A percentile compares a stretch with the other conserved stretches of the same genome.
phyloP scores from a whole-genome alignment of 805 yeast species.

The Tanozyma kutaoensis region DNA sequence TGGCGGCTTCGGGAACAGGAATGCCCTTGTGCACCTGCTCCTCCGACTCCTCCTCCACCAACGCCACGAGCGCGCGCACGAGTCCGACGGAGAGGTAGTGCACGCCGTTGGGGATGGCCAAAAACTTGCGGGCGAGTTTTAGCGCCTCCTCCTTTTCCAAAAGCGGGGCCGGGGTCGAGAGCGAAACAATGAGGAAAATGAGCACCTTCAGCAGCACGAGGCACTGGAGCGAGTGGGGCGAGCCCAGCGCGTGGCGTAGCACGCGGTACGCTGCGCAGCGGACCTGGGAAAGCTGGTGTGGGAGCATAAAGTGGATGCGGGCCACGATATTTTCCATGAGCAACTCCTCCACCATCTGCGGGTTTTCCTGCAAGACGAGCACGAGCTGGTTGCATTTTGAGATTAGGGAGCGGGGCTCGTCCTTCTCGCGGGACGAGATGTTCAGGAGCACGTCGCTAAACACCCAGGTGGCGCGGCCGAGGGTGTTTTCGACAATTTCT shows the following conservation, averaged over 20 bases:
- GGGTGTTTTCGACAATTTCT: too few species aligned
- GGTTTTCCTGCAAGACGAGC: constrained; percentile 37
- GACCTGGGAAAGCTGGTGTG: constrained; percentile 44
- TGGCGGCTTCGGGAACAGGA: background rate
- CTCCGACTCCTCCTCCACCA: constrained; percentile 32
- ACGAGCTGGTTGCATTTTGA: constrained; percentile 57
- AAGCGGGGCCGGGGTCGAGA: constrained; percentile 42
- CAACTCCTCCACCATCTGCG: constrained; percentile 51
- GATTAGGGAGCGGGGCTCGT: constrained; percentile 33
- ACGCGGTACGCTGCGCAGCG: constrained; percentile 68
- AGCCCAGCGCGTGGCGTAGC: constrained; percentile 49
- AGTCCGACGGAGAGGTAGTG: constrained; percentile 46
- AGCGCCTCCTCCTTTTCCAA: constrained; percentile 70
- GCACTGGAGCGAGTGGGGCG: constrained; percentile 37
- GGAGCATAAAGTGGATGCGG: constrained; percentile 46
- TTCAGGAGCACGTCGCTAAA: constrained; percentile 49
- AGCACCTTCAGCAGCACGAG: constrained; percentile 47
- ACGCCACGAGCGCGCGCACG: constrained; percentile 50
- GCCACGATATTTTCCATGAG: constrained; percentile 43
- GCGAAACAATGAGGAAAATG: constrained; percentile 46
- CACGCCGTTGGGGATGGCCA: constrained; percentile 39
- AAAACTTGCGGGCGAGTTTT: constrained; percentile 49
- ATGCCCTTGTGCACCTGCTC: constrained; percentile 3
- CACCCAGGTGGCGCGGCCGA: constrained; percentile 46
- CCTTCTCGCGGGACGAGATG: constrained; percentile 32